Evolutionary conservation across 2,329 filamentous ascomycete genomes (phyloP).

Genomic region (Sarocladiaceae sp.): DNA sequence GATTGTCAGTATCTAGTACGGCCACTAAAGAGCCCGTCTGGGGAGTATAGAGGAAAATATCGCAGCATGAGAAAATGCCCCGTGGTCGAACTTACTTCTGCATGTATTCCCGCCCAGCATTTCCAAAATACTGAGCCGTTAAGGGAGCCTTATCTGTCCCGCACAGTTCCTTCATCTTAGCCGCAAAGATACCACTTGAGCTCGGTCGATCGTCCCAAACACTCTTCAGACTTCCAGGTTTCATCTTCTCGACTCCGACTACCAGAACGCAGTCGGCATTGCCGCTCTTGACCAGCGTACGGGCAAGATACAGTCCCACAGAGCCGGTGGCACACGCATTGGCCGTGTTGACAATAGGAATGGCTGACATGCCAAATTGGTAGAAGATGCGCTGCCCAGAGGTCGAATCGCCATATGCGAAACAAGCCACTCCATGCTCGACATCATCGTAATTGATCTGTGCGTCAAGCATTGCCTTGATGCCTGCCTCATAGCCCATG

Average conservation of each 20-base stretch:
- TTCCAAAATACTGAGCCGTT: slow-evolving; percentile 92
- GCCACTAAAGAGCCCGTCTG: too few relatives aligned
- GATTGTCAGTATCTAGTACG: neutral
- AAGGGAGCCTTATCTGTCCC: slow-evolving; percentile 79
- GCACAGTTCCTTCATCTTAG: slow-evolving; percentile 80
- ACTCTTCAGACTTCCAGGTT: slow-evolving; percentile 76
- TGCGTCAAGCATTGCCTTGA: slow-evolving; percentile 81
- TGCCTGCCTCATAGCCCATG: slow-evolving; percentile 85
- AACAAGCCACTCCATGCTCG: slow-evolving; percentile 90
- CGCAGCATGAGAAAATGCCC: too few relatives aligned
- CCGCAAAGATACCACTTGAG: slow-evolving; percentile 65
- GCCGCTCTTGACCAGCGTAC: slow-evolving; percentile 74
- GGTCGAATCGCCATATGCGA: slow-evolving; percentile 94
- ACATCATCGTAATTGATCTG: slow-evolving; percentile 97
- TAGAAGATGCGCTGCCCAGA: slow-evolving; percentile 97
- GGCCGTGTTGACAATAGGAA: slow-evolving; percentile 97
- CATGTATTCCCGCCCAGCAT: slow-evolving; percentile 90
- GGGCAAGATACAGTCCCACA: slow-evolving; percentile 80
- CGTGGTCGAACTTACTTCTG: slow-evolving; percentile 68
- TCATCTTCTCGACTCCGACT: slow-evolving; percentile 98
- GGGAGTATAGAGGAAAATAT: neutral
- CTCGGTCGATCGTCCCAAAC: slow-evolving; percentile 83
- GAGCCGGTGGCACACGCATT: slow-evolving; percentile 98
- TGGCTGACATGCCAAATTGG: slow-evolving; percentile 95
- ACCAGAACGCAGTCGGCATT: slow-evolving; percentile 86